Conservation (phyloP, 441 rosid genomes). For the Macaranga tanarius region DNA sequence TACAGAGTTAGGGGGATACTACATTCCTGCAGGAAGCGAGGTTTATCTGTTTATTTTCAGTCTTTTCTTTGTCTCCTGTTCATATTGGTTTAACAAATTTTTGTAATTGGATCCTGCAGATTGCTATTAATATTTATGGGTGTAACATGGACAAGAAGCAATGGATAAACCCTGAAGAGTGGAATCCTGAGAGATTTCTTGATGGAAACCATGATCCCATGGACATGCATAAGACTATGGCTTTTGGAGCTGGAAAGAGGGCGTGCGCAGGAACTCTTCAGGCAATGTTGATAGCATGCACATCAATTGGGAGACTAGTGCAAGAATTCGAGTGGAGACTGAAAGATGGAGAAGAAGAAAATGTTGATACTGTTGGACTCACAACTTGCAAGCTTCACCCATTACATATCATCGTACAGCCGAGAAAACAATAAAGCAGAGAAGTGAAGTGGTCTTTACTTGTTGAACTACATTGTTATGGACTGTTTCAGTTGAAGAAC, state of each 20-base stretch:
- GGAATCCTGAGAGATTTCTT: conserved; percentile 70
- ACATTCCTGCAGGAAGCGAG: conserved; percentile 70
- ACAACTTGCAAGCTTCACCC: conserved; percentile 71
- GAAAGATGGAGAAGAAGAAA: conserved; percentile 56
- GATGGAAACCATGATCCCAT: conserved; percentile 42
- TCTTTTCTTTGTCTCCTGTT: background rate
- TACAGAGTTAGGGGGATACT: conserved; percentile 71
- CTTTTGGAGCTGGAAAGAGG: conserved; percentile 81
- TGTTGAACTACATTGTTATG: no score
- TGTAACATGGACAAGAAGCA: conserved; percentile 80
- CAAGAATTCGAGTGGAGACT: conserved; percentile 76
- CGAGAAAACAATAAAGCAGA: conserved; percentile 31
- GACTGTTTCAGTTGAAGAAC: no score
- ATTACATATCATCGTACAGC: conserved; percentile 47
- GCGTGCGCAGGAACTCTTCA: conserved; percentile 78
- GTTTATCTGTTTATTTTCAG: conserved; percentile 28
- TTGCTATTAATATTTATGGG: conserved; percentile 78
- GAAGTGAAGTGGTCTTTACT: no score
- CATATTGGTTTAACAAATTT: background rate
- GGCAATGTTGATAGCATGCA: conserved; percentile 55
- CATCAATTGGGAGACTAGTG: conserved; percentile 65
- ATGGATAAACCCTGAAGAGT: conserved; percentile 64
- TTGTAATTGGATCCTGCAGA: conserved; percentile 36
- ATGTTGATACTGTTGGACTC: conserved; percentile 60
- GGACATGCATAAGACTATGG: conserved; percentile 82